A percentile compares a stretch with the other conserved stretches of the same genome.
These are phyloP conservation scores for Lachnellula arida DNA, from an alignment of 2,329 filamentous ascomycete genomes.

Conservation along the genomic window DNA sequence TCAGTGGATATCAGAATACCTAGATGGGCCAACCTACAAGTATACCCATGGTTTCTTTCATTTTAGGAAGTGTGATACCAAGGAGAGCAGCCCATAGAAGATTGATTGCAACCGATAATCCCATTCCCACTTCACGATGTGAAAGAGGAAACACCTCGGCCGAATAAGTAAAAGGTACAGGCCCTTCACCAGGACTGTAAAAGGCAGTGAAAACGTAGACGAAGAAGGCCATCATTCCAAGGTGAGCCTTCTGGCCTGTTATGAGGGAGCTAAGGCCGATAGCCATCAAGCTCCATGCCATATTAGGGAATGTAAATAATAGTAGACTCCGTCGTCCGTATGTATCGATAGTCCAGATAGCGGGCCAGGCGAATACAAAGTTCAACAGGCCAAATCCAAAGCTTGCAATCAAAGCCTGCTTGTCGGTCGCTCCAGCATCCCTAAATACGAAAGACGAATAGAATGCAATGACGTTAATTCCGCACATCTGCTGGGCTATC, in stretches of 20 bases:
- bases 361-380: conserved; percentile 60
- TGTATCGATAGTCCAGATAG: conserved; percentile 61
- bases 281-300: conserved; percentile 57
- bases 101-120: conserved; percentile 62
- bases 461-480: conserved; percentile 65
- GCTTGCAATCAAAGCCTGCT: conserved; percentile 53
- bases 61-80: conserved; percentile 42
- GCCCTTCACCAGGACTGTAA: conserved; percentile 62
- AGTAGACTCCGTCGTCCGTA: conserved; percentile 56
- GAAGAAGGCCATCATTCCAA: conserved; percentile 53
- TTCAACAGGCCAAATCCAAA: conserved; percentile 61
- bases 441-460: conserved; percentile 61
- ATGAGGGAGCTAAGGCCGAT: conserved; percentile 54
- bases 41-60: conserved; percentile 36
- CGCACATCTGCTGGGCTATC: conserved; percentile 54
- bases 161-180: conserved; percentile 64
- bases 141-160: conserved; percentile 68
- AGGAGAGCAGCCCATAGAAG: conserved; percentile 55
- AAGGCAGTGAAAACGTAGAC: conserved; percentile 57
- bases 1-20: no score
- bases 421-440: conserved; percentile 49
- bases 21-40: conserved; percentile 4
- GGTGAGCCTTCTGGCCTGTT: conserved; percentile 35
- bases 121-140: conserved; percentile 69
- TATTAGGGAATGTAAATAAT: conserved; percentile 60